Conservation (phyloP, 2,329 filamentous ascomycete genomes). For the Penicillium italicum region DNA sequence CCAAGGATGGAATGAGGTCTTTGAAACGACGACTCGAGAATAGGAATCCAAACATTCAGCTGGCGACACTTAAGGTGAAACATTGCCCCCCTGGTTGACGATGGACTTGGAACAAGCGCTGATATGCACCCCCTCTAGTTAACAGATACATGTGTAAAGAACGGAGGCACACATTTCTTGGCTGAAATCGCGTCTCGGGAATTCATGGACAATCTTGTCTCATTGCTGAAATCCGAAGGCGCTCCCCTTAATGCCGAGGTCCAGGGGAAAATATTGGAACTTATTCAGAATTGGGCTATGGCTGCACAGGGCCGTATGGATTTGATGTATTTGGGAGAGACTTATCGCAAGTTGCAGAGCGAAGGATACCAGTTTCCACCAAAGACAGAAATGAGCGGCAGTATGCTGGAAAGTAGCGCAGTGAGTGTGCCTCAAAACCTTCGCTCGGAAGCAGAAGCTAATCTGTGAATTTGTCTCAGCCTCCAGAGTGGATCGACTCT, state of each 20-base stretch:
- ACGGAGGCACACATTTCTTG: conserved; percentile 92
- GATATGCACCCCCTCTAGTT: conserved; percentile 52
- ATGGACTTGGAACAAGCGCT: conserved; percentile 66
- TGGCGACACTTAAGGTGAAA: conserved; percentile 83
- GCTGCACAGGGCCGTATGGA: conserved; percentile 83
- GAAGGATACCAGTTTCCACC: conserved; percentile 91
- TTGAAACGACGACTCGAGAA: conserved; percentile 91
- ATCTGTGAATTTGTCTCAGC: conserved; percentile 49
- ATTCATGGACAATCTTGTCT: conserved; percentile 96
- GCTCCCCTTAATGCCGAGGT: conserved; percentile 77
- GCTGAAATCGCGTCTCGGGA: conserved; percentile 92
- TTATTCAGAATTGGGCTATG: conserved; percentile 89
- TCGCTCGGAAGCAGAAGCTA: conserved; percentile 5
- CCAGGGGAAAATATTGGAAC: conserved; percentile 81
- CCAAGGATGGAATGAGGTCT: conserved; percentile 96
- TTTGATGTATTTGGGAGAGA: conserved; percentile 80
- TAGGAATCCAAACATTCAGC: conserved; percentile 95
- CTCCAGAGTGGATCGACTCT: conserved; percentile 95
- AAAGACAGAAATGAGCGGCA: conserved; percentile 80
- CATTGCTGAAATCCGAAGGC: conserved; percentile 77
- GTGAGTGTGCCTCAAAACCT: conserved; percentile 52
- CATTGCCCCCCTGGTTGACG: conserved; percentile 57
- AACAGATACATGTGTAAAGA: conserved; percentile 97
- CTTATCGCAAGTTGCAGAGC: conserved; percentile 74
- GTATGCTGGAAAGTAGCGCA: conserved; percentile 95